Conservation (phyloP, 2,329 filamentous ascomycete genomes). For the Ceratocystis eucalypticola region DNA sequence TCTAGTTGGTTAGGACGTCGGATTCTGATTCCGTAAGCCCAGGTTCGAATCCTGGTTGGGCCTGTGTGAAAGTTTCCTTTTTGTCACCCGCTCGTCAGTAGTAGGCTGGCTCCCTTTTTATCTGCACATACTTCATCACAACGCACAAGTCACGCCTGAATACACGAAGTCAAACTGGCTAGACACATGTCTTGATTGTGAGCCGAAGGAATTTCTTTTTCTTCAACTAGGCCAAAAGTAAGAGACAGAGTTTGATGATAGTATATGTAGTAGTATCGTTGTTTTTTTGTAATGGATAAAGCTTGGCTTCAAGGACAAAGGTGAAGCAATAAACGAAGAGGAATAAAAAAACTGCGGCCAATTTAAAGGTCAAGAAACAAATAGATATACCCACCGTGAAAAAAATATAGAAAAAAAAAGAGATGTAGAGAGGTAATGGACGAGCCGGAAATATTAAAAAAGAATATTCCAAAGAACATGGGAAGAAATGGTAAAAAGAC, state of each 20-base stretch:
- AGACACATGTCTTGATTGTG: not conserved
- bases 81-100: not conserved
- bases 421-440: not conserved
- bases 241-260: not conserved
- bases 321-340: not conserved
- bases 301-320: not conserved
- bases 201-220: not conserved
- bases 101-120: not conserved
- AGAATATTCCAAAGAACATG: conserved; percentile 2
- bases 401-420: not conserved
- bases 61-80: not conserved
- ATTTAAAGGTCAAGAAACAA: not conserved
- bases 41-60: conserved; percentile 19
- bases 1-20: conserved; percentile 19
- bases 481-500: conserved; percentile 6
- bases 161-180: not conserved
- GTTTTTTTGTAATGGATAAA: not conserved
- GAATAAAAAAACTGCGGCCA: not conserved
- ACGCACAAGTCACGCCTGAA: not conserved
- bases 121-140: not conserved
- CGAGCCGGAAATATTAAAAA: conserved; percentile 2
- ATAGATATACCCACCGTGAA: not conserved
- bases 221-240: not conserved
- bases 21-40: conserved; percentile 16
- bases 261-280: not conserved